A percentile compares a stretch with the other conserved stretches of the same genome.
phyloP scores from a whole-genome alignment of 2,329 filamentous ascomycete genomes.

The Phaeosphaeriaceae sp. region DNA sequence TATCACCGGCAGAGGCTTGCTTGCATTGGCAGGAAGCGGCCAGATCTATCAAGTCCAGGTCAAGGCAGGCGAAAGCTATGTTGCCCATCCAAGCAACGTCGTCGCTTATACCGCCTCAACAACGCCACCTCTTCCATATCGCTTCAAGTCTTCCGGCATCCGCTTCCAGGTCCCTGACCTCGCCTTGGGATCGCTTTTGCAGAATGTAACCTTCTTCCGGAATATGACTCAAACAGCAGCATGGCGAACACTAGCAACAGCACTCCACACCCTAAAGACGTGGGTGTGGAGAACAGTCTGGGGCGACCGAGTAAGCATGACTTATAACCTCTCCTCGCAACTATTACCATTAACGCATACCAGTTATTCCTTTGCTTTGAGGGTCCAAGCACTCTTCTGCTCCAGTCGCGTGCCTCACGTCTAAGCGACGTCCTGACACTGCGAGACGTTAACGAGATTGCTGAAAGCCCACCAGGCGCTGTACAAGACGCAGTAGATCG shows the following conservation, averaged over 20 bases:
- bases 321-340: background rate
- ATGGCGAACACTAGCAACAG: slow-evolving; percentile 72
- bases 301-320: slow-evolving; percentile 74
- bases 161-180: slow-evolving; percentile 78
- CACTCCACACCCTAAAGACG: slow-evolving; percentile 74
- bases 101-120: slow-evolving; percentile 85
- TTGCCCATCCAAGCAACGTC: slow-evolving; percentile 89
- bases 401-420: slow-evolving; percentile 85
- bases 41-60: slow-evolving; percentile 88
- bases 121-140: slow-evolving; percentile 79
- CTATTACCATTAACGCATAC: slow-evolving; percentile 14
- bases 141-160: slow-evolving; percentile 78
- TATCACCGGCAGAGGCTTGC: slow-evolving; percentile 84
- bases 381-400: slow-evolving; percentile 82
- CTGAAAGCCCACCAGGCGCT: slow-evolving; percentile 76
- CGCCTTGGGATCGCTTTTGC: slow-evolving; percentile 67
- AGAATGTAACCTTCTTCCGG: slow-evolving; percentile 74
- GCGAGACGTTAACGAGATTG: slow-evolving; percentile 88
- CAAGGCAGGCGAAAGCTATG: slow-evolving; percentile 83
- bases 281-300: slow-evolving; percentile 82
- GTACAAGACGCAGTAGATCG: slow-evolving; percentile 61
- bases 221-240: slow-evolving; percentile 73
- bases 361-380: slow-evolving; percentile 86
- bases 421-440: slow-evolving; percentile 78
- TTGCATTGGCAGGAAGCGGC: slow-evolving; percentile 83